Base-by-base conservation (phyloP, 2,329 filamentous ascomycete species). In the Claviceps africana region DNA sequence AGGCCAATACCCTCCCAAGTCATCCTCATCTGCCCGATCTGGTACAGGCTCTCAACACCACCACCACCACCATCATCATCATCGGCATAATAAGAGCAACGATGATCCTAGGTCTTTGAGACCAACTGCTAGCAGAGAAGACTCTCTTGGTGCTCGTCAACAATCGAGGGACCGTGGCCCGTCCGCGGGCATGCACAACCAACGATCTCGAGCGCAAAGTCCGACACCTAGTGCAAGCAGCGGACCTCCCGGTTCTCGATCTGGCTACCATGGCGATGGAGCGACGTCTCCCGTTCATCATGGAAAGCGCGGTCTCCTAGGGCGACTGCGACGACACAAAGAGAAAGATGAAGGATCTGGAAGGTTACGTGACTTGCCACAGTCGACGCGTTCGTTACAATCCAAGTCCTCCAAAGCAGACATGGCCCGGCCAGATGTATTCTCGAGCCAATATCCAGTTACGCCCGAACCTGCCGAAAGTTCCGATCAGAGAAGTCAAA, bases 141-240 rank as follows among this genome's bases (percentile, higher is more conserved):
- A 91, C 54, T 63, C 55, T 57, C 57, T 55, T 54, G 69, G 72
- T 59, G 79, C 72, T 59, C 63, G 72, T 28, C 65, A 59, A 55
- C 59, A 60, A 53, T 61, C 69, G 62, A 81, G 77, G 64, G 82
- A 83, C 55, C 75, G 75, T 52, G 72, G 68, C 35, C 69, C 67
- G 49, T 72, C 72, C 31, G 61, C 62, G 31, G 62, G 65, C 43
- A 70, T 75, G 74, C 64, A 77, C 71, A 58, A 64, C 58, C 65
- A 71, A 47, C 69, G 69, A 55, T 74, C 75, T 22, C 83, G 89
- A 57, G 82, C 87, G 13, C 79, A 86, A 55, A 95, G 90, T 66
- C 88, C 90, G 28, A 87, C 88, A 0, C 86, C 89, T 8, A 93
- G 87, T 65, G 73, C 78, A 43, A 78, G 78, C 59, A 88, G 84